These are phyloP conservation scores for Boletus eberwhitei DNA, from an alignment of 768 basidiomycete genomes.

Conservation along the genomic window DNA sequence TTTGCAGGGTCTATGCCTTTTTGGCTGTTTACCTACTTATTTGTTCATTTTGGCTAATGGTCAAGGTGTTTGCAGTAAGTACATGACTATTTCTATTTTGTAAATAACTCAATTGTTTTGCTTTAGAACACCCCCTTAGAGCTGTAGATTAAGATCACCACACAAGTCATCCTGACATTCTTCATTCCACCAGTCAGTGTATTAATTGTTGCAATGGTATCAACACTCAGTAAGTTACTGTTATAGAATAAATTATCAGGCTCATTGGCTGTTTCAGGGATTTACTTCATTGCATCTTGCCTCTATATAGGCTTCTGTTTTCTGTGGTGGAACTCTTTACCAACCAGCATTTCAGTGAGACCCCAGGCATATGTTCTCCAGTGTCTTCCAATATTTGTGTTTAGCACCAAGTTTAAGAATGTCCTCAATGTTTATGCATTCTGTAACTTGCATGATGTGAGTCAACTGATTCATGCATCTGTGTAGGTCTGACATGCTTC, in stretches of 20 bases:
- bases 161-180: constrained; percentile 53
- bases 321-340: neutral
- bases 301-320: constrained; percentile 64
- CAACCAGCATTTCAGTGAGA: constrained; percentile 59
- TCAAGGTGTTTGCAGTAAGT: constrained; percentile 70
- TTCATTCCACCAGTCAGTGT: constrained; percentile 76
- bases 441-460: constrained; percentile 90
- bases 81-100: neutral
- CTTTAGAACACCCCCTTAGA: constrained; percentile 50
- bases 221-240: constrained; percentile 67
- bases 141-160: constrained; percentile 45
- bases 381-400: constrained; percentile 87
- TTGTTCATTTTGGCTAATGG: constrained; percentile 83
- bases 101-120: constrained; percentile 1
- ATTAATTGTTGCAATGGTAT: constrained; percentile 81
- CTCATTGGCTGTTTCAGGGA: constrained; percentile 43
- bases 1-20: constrained; percentile 73
- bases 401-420: constrained; percentile 93
- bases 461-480: constrained; percentile 16
- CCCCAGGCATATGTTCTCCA: constrained; percentile 97
- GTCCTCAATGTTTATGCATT: constrained; percentile 96
- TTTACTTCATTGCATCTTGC: constrained; percentile 80
- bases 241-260: neutral
- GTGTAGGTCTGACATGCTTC: neutral
- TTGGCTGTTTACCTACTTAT: constrained; percentile 80